Evolutionary conservation across 192 early-diverging fungal genomes (phyloP).

Genomic region (Mortierella claussenii): DNA sequence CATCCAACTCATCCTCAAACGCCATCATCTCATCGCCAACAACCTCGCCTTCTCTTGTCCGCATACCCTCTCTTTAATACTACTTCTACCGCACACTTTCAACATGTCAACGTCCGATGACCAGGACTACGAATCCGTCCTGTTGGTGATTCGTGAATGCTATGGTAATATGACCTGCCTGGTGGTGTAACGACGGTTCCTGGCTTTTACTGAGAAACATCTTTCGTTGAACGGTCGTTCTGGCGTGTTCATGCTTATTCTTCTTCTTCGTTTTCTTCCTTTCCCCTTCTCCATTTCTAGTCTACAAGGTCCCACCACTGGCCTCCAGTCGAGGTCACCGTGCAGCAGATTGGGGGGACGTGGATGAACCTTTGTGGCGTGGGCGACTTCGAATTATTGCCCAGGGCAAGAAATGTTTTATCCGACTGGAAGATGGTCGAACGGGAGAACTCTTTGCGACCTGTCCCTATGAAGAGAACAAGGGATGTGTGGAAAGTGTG

Average conservation of each 20-base stretch:
- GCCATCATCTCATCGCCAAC: too few relatives aligned
- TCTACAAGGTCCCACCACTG: constrained; percentile 79
- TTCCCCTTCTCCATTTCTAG: constrained; percentile 20
- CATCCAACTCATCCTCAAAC: too few relatives aligned
- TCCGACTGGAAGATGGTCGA: constrained; percentile 77
- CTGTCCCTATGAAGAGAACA: constrained; percentile 77
- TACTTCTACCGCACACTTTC: too few relatives aligned
- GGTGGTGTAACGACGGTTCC: too few relatives aligned
- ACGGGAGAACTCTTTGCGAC: constrained; percentile 85
- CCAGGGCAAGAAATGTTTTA: constrained; percentile 71
- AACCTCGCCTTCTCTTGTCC: too few relatives aligned
- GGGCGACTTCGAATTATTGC: constrained; percentile 80
- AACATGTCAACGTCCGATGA: constrained; percentile 56
- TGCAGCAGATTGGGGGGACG: constrained; percentile 85
- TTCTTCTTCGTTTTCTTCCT: not conserved
- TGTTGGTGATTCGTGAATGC: constrained; percentile 84
- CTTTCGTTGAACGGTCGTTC: not conserved
- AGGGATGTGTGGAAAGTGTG: constrained; percentile 80
- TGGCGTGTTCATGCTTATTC: not conserved
- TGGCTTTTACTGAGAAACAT: not conserved
- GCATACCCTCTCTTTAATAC: too few relatives aligned
- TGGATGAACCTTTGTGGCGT: constrained; percentile 79
- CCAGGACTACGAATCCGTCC: constrained; percentile 80
- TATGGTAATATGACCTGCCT: too few relatives aligned
- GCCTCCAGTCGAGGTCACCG: constrained; percentile 61